Evolutionary conservation across 768 basidiomycete genomes (phyloP).

Genomic region (Calocera cornea): DNA sequence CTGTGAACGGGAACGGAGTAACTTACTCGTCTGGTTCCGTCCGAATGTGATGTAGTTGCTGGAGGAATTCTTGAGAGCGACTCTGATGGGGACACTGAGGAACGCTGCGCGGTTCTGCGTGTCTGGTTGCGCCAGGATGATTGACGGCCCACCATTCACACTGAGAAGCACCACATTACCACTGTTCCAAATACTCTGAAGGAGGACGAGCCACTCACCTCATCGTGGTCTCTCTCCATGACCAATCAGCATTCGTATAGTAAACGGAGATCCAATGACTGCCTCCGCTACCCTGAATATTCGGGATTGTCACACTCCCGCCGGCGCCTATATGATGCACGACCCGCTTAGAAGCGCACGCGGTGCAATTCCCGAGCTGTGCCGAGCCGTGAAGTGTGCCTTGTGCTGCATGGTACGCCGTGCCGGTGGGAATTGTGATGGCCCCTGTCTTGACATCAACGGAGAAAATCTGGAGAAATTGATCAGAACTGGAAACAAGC

Average conservation of each 20-base stretch:
- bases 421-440: constrained; percentile 32
- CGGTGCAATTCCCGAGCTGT: constrained; percentile 30
- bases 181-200: too few species aligned
- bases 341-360: constrained; percentile 40
- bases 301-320: constrained; percentile 42
- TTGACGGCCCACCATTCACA: constrained; percentile 42
- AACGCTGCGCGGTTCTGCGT: constrained; percentile 42
- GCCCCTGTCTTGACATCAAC: not conserved
- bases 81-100: constrained; percentile 43
- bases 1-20: not conserved
- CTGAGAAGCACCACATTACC: constrained; percentile 20
- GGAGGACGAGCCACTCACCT: constrained; percentile 33
- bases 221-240: constrained; percentile 46
- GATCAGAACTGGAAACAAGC: not conserved
- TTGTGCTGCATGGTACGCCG: constrained; percentile 42
- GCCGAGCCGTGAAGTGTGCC: constrained; percentile 39
- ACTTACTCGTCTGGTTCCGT: constrained; percentile 39
- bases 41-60: constrained; percentile 38
- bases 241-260: constrained; percentile 46
- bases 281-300: constrained; percentile 40
- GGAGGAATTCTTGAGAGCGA: constrained; percentile 36
- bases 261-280: constrained; percentile 50
- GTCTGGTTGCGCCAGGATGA: constrained; percentile 44
- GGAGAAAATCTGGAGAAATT: not conserved
- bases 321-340: constrained; percentile 43